Base-by-base conservation (phyloP, 1,284 basidiomycete genomes). In the Ganoderma leucocontextum region DNA sequence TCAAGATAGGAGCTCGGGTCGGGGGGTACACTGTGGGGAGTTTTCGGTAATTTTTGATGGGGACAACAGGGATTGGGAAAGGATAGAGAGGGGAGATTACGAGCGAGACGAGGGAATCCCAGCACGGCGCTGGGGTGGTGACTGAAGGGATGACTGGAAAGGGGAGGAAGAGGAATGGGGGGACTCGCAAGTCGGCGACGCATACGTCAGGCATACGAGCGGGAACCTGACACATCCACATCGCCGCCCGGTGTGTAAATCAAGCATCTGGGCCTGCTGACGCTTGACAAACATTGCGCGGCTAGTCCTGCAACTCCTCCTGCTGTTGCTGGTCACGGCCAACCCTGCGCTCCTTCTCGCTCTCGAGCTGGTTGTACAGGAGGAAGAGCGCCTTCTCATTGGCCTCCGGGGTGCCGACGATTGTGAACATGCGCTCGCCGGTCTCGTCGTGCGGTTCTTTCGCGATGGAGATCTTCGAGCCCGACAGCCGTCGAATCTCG, bases 361-460 rank as follows among this genome's bases (percentile, higher is more conserved):
- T 96, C 84, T 98, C 96, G 75, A 98, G 86, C 80, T 97, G 96
- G 78, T 98, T 97, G 85, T 99, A 99, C 70, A 99, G 88, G 72
- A 99, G 84, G 87, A 97, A 99, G 65, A 99, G 85, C 2, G 97
- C 97, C 83, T 97, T 96, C 84, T 98, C 97, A 79, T 96, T 97
- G 72, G 95, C 93, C 82, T 98, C 97, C 62, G 96, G 93, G 6
- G 96, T 97, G 68, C 97, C 97, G 70, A 98, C 89, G 79, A 99
- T 99, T 69, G 98, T 98, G 84, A 99, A 99, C 97, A 99, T 98
- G 75, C 97, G 89, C 84, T 99, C 97, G 75, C 97, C 97, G 62
- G 96, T 96, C 78, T 99, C 98, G 78, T 99, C 97, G 78, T 99
- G 97, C 29, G 97, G 96, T 62, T 95, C 94, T 84, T 99, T 99